Conservation (phyloP, 2,329 filamentous ascomycete species). For the Dendryphion nanum region DNA sequence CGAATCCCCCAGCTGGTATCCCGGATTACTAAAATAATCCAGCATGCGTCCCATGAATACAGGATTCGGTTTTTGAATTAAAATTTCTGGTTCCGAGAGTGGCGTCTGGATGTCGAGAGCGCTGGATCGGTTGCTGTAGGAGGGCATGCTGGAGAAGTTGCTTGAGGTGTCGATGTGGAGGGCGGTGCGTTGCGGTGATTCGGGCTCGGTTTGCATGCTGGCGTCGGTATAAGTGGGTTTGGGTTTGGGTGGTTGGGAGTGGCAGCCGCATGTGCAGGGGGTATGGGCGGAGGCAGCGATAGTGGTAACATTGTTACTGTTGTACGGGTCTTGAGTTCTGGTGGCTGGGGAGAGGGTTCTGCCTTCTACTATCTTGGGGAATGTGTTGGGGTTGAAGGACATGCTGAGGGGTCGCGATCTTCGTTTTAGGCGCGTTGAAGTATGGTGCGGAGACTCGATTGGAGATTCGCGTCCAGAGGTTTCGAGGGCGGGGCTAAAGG, state of each 20-base stretch:
- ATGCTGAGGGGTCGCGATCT: slow-evolving; percentile 14
- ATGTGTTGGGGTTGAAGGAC: slow-evolving; percentile 12
- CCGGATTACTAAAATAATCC: slow-evolving; percentile 31
- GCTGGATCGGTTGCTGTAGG: slow-evolving; percentile 11
- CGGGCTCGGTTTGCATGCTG: slow-evolving; percentile 23
- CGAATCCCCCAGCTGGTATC: slow-evolving; percentile 33
- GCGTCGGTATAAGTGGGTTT: slow-evolving; percentile 17
- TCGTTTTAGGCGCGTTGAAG: slow-evolving; percentile 4
- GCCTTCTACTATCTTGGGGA: slow-evolving; percentile 16
- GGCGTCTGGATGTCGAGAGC: slow-evolving; percentile 16
- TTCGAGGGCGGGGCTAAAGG: not conserved
- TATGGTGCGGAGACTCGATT: not conserved
- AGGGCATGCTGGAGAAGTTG: slow-evolving; percentile 5
- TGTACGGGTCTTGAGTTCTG: too few species aligned
- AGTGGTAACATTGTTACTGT: too few species aligned
- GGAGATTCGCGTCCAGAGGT: not conserved
- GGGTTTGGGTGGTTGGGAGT: slow-evolving; percentile 2
- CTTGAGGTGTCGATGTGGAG: slow-evolving; percentile 10
- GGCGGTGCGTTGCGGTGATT: slow-evolving; percentile 4
- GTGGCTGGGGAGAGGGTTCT: slow-evolving; percentile 4
- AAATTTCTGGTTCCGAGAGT: slow-evolving; percentile 7
- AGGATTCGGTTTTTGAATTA: slow-evolving; percentile 19
- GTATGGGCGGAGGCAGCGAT: too few species aligned
- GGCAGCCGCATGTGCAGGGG: slow-evolving; percentile 16
- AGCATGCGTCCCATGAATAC: slow-evolving; percentile 33